Evolutionary conservation across 441 rosid genomes (phyloP), one percentile per base, ranked within the genome.

Genomic region (Populus hybrid): DNA sequence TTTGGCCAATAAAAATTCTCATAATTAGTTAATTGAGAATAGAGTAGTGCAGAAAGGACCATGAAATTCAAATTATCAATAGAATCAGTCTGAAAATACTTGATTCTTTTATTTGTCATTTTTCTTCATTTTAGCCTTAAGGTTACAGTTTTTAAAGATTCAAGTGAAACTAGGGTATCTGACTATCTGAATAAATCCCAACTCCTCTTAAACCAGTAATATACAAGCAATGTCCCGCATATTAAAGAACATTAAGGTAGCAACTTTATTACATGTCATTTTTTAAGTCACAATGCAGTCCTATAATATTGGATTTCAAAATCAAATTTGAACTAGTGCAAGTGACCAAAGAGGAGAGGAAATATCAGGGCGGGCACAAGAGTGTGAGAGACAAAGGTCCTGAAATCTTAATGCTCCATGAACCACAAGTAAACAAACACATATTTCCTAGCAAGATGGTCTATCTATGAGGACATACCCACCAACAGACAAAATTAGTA

Each of bases 311-410:
- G 10, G 11, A 67, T 12, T 30, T 77, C 35, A 69, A 61, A 77
- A 54, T 38, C 40, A 40, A 76, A 50, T 1, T 54, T n/a, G 38
- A 77, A 70, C 59, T 77, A 20, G 68, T 70, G 75, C 4, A 46
- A n/a, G 66, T 30, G 18, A 14, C 10, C 1, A 3, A 24, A 67
- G 38, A 23, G 36, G 34, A 28, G 1, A 67, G 34, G 34, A 67
- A 0, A 28, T 10, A 67, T 67, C 61, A 50, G 59, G 0, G 59
- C 8, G 8, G 61, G 7, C n/a, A 18, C 10, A 1, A 9, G 4
- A 23, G 28, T 1, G 10, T 10, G 20, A 12, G 72, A 69, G 10
- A n/a, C 21, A 18, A 18, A 20, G 46, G 46, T 35, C 72, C 36
- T 35, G 40, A 72, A 65, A 46, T 36, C 69, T 42, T 69, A 74